Percentiles rank a stretch among this genome's conserved stretches.
phyloP scores from a whole-genome alignment of 2,329 filamentous ascomycete species.

The Lizonia empirigonia region DNA sequence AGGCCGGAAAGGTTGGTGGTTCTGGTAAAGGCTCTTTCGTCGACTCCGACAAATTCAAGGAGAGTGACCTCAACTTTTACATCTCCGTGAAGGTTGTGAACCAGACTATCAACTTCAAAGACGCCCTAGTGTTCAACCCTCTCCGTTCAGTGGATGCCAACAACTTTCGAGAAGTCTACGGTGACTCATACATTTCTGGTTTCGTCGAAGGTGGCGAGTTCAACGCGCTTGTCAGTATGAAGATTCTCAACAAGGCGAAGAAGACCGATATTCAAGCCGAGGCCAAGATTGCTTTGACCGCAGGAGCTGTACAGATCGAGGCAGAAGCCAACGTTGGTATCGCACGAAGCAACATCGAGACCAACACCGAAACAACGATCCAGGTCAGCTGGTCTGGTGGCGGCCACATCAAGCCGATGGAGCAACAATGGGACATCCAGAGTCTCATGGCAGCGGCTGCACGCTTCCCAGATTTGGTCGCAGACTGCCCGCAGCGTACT shows the following conservation, averaged over 20 bases:
- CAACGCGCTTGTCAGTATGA: slow-evolving; percentile 15
- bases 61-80: slow-evolving; percentile 35
- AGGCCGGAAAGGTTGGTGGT: slow-evolving; percentile 10
- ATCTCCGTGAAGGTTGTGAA: slow-evolving; percentile 40
- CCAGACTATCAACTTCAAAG: slow-evolving; percentile 29
- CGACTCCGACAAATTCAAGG: slow-evolving; percentile 26
- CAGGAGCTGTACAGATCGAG: not conserved
- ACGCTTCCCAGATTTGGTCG: slow-evolving; percentile 13
- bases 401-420: slow-evolving; percentile 18
- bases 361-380: slow-evolving; percentile 18
- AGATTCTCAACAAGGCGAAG: slow-evolving; percentile 15
- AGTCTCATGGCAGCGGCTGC: slow-evolving; percentile 11
- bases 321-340: slow-evolving; percentile 7
- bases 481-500: slow-evolving; percentile 13
- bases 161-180: slow-evolving; percentile 17
- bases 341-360: slow-evolving; percentile 6
- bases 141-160: slow-evolving; percentile 12
- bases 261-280: slow-evolving; percentile 5
- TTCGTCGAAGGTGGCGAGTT: slow-evolving; percentile 24
- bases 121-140: slow-evolving; percentile 27
- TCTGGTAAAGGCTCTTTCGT: slow-evolving; percentile 13
- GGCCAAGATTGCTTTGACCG: slow-evolving; percentile 8
- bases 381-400: slow-evolving; percentile 22
- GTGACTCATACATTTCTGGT: slow-evolving; percentile 19
- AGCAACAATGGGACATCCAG: slow-evolving; percentile 10